Conservation (phyloP, 495 filamentous ascomycete genomes). For the Penicillium flavigenum region DNA sequence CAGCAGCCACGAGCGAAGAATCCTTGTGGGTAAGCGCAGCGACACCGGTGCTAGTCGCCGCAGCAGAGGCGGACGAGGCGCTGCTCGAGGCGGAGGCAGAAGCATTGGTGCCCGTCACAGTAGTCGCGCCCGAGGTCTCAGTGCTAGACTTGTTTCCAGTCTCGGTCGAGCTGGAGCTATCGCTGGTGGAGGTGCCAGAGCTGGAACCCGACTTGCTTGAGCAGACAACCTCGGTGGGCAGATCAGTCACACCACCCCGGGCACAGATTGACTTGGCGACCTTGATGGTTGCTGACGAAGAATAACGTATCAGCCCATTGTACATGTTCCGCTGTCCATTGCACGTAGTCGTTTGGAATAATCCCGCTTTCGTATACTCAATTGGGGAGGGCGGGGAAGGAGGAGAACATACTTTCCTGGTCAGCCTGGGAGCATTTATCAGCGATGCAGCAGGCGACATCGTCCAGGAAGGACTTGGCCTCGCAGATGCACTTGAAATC, state of each 20-base stretch:
- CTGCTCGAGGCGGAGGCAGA: slow-evolving; percentile 17
- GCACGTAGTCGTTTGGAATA: not conserved
- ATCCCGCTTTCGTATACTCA: not conserved
- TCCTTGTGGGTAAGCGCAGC: slow-evolving; percentile 48
- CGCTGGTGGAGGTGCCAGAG: slow-evolving; percentile 27
- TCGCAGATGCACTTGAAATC: slow-evolving; percentile 70
- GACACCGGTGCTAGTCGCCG: slow-evolving; percentile 36
- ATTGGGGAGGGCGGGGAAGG: no score
- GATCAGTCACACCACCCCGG: slow-evolving; percentile 37
- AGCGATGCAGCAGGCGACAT: slow-evolving; percentile 67
- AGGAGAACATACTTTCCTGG: slow-evolving; percentile 50
- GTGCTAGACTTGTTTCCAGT: slow-evolving; percentile 23
- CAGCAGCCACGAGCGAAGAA: slow-evolving; percentile 34
- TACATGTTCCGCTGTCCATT: not conserved
- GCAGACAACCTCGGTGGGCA: slow-evolving; percentile 40
- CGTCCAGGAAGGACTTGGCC: slow-evolving; percentile 54
- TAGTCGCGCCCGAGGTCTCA: slow-evolving; percentile 16
- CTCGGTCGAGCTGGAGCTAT: slow-evolving; percentile 21
- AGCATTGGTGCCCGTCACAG: slow-evolving; percentile 14
- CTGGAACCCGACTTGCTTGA: slow-evolving; percentile 24
- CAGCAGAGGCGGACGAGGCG: slow-evolving; percentile 15
- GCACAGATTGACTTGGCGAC: slow-evolving; percentile 53
- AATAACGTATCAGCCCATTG: not conserved
- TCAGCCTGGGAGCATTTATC: slow-evolving; percentile 53
- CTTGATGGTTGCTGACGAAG: slow-evolving; percentile 45